Base-by-base conservation (phyloP, 768 basidiomycete species). In the Hypholoma fasciculare region DNA sequence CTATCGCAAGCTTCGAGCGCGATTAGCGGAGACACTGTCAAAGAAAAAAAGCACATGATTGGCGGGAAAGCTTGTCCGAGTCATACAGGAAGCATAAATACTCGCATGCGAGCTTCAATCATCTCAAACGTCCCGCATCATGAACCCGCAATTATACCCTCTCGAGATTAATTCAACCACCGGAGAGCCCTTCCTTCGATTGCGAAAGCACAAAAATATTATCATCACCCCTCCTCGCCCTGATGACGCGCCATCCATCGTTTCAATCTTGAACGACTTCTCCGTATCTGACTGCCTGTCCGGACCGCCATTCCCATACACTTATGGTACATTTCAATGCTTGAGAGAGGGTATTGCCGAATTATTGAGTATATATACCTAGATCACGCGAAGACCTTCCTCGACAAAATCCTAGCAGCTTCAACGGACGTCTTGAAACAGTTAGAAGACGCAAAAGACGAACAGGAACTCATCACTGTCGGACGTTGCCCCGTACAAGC, bases 221-320 rank as follows among this genome's bases (percentile, higher is more conserved):
- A 80, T 88, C 55, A 59, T 88, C 38, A 88, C 86, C 7, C 81
- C 87, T 16, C 82, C 83, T 16, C 82, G 86, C 40, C 52, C 65
- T 48, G 73, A 68, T 40, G 85, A 87, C 63, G 74, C 63, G 12
- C 68, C 74, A 26, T 52, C 64, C 8, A 57, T 76, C n/a, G 60
- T 75, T 7, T 61, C 72, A 0, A 64, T 75, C 57, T 62, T 87
- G 63, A 87, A 86, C 59, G 83, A 89, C 60, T 69, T 71, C 36
- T 65, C 71, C 5, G 73, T 90, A 7, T 78, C 74, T 53, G 62
- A 62, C 23, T 80, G 72, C 76, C 63, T 89, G 12, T 67, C 66
- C 19, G 74, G 74, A 16, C 81, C 84, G 0, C 85, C 85, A 0
- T 76, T 75, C 47, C 88, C 87, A 7, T 89, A 88, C 68, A 66